Evolutionary conservation across 139 green algal species (phyloP), one percentile per base, ranked within the genome.

Genomic region (Haematococcus sp.): DNA sequence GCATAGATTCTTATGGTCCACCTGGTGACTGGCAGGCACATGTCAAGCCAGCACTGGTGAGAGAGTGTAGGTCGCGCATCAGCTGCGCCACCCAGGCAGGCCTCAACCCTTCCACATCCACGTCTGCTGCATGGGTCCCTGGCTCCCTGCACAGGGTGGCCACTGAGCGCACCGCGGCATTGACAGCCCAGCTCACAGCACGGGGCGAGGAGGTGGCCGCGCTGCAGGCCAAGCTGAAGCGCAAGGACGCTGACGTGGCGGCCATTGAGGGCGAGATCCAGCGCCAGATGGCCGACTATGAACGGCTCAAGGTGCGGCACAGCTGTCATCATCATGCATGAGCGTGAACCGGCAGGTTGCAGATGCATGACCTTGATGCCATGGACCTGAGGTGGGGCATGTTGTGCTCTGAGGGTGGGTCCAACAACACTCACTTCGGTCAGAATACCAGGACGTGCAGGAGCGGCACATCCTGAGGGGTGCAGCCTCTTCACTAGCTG

Each of bases 201-300:
- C 54, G 64, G 4, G 27, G 68, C 28, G 64, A 75, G 22, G 75
- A 81, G 32, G 25, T 72, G 51, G 52, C 46, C 25, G 33, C 35
- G 9, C 75, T 81, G 68, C 68, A 70, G 33, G 40, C 75, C 20
- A 43, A 58, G 7, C 59, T 81, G 33, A 58, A 56, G 2, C 75
- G 75, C 49, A 81, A 81, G 75, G 75, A 81, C 56, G 75, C 68
- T 19, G 75, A 81, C 46, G 75, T 64, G 32, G 60, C 64, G 22
- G 66, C 75, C 20, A 49, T 81, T 19, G 68, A 81, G 68, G 71
- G 67, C 2, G 75, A 81, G 52, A 81, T 81, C 17, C 34, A 67
- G 33, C 56, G 68, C 31, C 75, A 81, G 59, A 81, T 81, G 1
- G 68, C 55, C 1, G 75, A 81, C 68, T 81, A 81, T 60, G 59